Percentiles rank a stretch among this genome's conserved stretches.
Conservation (phyloP, 352 stramenopile species). For the Aphanomyces stellatus region DNA sequence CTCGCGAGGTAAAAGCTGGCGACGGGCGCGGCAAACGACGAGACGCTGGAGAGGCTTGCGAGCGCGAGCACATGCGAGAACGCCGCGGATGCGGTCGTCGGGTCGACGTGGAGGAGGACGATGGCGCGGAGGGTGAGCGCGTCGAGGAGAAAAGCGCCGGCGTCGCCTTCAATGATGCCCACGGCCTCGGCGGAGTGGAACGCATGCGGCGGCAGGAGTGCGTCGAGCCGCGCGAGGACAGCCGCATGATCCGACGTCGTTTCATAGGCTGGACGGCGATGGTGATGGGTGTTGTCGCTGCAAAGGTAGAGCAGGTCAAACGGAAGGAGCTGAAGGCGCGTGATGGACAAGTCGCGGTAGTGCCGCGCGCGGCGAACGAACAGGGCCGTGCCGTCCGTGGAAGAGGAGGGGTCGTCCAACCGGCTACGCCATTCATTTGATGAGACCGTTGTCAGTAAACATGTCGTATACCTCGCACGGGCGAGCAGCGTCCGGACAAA, state of each 20-base stretch:
- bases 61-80: not conserved
- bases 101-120: not conserved
- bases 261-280: not conserved
- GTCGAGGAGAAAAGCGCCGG: not conserved
- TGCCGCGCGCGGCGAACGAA: not conserved
- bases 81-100: not conserved
- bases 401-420: not conserved
- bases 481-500: constrained; percentile 1
- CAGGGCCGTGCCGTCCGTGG: not conserved
- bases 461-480: not conserved
- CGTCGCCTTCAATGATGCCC: not conserved
- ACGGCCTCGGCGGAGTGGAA: not conserved
- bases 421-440: not conserved
- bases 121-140: not conserved
- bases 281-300: not conserved
- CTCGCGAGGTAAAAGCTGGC: not conserved
- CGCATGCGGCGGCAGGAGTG: not conserved
- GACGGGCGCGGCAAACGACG: not conserved
- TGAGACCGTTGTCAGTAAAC: not conserved
- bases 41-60: not conserved
- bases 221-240: not conserved
- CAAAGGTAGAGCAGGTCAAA: constrained; percentile 11
- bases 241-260: not conserved
- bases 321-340: not conserved
- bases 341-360: not conserved